Conservation (phyloP, 257 asterid genomes). For the Forsythia suspensa region DNA sequence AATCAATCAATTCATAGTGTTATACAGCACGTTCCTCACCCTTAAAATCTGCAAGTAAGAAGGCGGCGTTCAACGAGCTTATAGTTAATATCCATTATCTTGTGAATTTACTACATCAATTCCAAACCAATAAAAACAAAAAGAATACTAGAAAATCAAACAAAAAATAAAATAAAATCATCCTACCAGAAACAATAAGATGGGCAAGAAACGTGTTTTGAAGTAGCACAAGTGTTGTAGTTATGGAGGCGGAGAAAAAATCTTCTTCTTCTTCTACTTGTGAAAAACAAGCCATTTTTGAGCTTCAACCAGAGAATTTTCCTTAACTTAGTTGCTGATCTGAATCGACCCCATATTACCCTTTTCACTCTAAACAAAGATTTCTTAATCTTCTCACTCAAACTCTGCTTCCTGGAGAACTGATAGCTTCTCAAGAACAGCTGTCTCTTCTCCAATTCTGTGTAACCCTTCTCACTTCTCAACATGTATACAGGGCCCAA, state of each 20-base stretch:
- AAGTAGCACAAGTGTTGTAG: background rate
- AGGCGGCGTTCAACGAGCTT: background rate
- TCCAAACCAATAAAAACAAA: background rate
- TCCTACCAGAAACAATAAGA: slow-evolving; percentile 45
- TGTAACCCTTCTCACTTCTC: slow-evolving; percentile 39
- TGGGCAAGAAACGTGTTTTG: slow-evolving; percentile 12
- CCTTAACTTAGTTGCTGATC: slow-evolving; percentile 48
- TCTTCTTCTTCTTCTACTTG: slow-evolving; percentile 37
- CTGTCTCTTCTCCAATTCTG: slow-evolving; percentile 71
- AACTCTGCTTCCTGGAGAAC: slow-evolving; percentile 68
- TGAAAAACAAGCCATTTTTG: slow-evolving; percentile 50
- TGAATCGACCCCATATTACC: slow-evolving; percentile 41
- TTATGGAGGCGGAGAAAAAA: slow-evolving; percentile 35
- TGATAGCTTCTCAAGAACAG: slow-evolving; percentile 84
- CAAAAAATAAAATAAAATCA: background rate
- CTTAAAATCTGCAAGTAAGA: no score
- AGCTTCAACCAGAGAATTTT: slow-evolving; percentile 57
- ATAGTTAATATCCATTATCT: background rate
- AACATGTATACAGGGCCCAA: slow-evolving; percentile 32
- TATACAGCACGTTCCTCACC: background rate
- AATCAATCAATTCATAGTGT: no score
- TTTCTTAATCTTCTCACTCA: slow-evolving; percentile 47
- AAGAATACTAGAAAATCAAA: background rate
- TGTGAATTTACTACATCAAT: background rate
- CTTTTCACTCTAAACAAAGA: slow-evolving; percentile 54